Base-by-base conservation (phyloP, 768 basidiomycete genomes). In the Rhizopogon vinicolor region DNA sequence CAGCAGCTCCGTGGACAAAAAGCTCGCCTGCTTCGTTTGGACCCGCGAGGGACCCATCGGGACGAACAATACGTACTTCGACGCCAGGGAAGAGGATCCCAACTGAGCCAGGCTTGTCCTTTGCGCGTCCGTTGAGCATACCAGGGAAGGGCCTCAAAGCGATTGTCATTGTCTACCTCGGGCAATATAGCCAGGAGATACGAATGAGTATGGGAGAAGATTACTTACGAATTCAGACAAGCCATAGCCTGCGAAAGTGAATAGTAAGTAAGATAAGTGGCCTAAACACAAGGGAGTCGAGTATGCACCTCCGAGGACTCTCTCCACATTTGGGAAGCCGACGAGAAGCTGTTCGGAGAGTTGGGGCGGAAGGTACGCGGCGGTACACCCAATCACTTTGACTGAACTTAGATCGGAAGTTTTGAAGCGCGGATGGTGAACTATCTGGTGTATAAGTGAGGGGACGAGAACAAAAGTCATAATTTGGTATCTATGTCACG, bases 21-120 rank as follows among this genome's bases (percentile, higher is more conserved):
- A 89, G 69, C 58, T 89, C 85, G 1, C 85, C 87, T 0, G 76
- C 68, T 65, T 87, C 85, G 59, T 78, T 72, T n/a, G 73, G 62
- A 7, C 71, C 75, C 0, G 78, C 82, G 1, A 80, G 78, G 7
- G 73, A 62, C 6, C 82, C 81, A 58, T 83, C 82, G 5, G 80
- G 78, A 4, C 75, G 74, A 28, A 83, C 55, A 52, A 82, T 73
- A 25, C 79, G 76, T 4, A 76, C 85, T 62, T 85, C 81, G 66
- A 84, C 70, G 0, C 83, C 82, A 0, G 87, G 79, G 0, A 77
- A 22, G 9, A 88, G 77, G 7, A 85, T 70, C 0, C 86, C 86
- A 0, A 76, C 68, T 28, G 73, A 75, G 1, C 78, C 78, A 0
- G 64, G 55, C 7, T 73, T 63, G 0, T 50, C 53, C n/a, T 70